Base-by-base conservation (phyloP, 2,329 filamentous ascomycete species). In the Alternaria sp. region DNA sequence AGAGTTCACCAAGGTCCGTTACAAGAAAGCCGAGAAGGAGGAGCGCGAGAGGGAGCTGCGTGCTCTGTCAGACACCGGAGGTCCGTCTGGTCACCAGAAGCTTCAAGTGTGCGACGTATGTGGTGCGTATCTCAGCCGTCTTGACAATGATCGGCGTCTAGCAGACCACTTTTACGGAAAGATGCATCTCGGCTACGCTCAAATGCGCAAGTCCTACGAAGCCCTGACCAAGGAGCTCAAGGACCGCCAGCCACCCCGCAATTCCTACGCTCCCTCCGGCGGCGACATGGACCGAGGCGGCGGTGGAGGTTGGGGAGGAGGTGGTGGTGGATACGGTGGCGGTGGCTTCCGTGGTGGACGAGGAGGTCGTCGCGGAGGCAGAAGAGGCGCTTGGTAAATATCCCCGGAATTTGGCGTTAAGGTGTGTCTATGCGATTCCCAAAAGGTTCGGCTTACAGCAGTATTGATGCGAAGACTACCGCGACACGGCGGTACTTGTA, bases 91-190 rank as follows among this genome's bases (percentile, higher is more conserved):
- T 18, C 96, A 99, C 81, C 96, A 99, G 84, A 99, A 99, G 80
- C 85, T 99, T 44, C 96, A 99, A 80, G 96, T 99, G 50, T 99
- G 96, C 85, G 96, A 99, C 81, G 96, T 98, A 1, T 99, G 96
- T 80, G 96, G 96, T 66, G 96, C 96, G 6, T 99, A 98, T 79
- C 87, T 99, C 41, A 94, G 90, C 66, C 85, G 96, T 21, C 87
- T 99, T 30, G 96, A 99, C 78, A 99, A 99, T 77, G 96, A 99
- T 79, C 88, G 96, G 37, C 87, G 96, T 28, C 81, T 99, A 76
- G 96, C 96, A 20, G 96, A 99, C 78, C 96, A 99, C 80, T 99
- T 99, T 79, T 98, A 97, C 81, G 96, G 96, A 21, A 99, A 99
- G 85, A 99, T 99, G 96, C 96, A 99, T 78, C 83, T 99, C 61